Base-by-base conservation (phyloP, 2,329 filamentous ascomycete species). In the Apiospora arundinis region DNA sequence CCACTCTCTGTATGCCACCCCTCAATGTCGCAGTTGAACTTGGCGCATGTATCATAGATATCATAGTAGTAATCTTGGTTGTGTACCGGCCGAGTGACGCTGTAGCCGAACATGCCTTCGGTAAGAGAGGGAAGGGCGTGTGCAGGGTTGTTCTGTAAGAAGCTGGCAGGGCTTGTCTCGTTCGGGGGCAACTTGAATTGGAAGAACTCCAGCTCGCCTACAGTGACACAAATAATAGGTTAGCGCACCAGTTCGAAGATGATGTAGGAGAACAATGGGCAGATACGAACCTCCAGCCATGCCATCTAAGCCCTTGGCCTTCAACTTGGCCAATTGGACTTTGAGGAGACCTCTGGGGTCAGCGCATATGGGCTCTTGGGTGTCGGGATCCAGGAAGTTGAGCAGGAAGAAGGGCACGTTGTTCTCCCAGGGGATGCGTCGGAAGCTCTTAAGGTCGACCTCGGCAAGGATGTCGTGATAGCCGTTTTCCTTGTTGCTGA, bases 1-100 rank as follows among this genome's bases (percentile, higher is more conserved):
- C 93, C 93, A 75, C 90, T 93, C 81, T 95, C 93, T 0, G 93
- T 95, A 81, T 95, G 93, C 93, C 93, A 95, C 42, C 93, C 92
- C 78, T 95, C 93, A 65, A 95, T 89, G 68, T 90, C 87, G 75
- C 92, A 93, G 68, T 88, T 86, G 82, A 95, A 94, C 75, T 91
- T 86, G 73, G 88, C 86, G 80, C 92, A 93, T 0, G 89, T 86
- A 73, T 94, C 87, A 78, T 91, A 95, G 63, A 95, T 88, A n/a
- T 89, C 88, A 77, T 95, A 94, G 80, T 92, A 95, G 82, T 93
- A 95, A n/a, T 93, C 91, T 81, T 94, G 91, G 77, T 94, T 94
- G 75, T 94, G 91, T 9, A 92, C 86, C 0, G 93, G 92, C 56
- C 92, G 85, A 16, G 92, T 94, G 74, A 95, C 84, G 75, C 92